phyloP scores from a whole-genome alignment of 2,329 filamentous ascomycete species.

The Leptographium galeiforme region DNA sequence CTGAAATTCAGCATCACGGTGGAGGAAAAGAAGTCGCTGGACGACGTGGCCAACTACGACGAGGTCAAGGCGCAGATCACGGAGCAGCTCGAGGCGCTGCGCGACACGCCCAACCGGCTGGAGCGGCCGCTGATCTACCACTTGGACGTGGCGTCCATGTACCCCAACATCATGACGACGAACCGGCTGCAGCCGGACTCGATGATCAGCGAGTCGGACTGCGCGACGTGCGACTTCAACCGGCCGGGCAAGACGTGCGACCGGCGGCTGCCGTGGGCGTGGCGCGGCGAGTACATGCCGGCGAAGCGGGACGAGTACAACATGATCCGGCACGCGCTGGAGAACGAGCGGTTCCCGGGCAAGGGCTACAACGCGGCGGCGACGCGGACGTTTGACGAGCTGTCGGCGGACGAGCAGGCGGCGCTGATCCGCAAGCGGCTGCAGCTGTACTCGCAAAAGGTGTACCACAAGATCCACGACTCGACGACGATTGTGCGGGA shows the following conservation, averaged over 20 bases:
- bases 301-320: slow-evolving; percentile 98
- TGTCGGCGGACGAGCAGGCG: slow-evolving; percentile 72
- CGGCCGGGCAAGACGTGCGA: slow-evolving; percentile 95
- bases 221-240: slow-evolving; percentile 96
- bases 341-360: slow-evolving; percentile 85
- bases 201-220: slow-evolving; percentile 96
- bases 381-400: slow-evolving; percentile 62
- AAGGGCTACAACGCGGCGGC: slow-evolving; percentile 60
- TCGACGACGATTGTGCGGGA: slow-evolving; percentile 84
- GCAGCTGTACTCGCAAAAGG: slow-evolving; percentile 91
- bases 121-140: slow-evolving; percentile 93
- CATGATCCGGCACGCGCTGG: slow-evolving; percentile 86
- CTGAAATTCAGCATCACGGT: slow-evolving; percentile 76
- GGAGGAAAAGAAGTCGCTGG: slow-evolving; percentile 70
- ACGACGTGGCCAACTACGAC: slow-evolving; percentile 69
- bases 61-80: slow-evolving; percentile 75
- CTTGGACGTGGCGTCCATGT: slow-evolving; percentile 97
- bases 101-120: slow-evolving; percentile 67
- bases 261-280: slow-evolving; percentile 86
- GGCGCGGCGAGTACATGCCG: slow-evolving; percentile 93
- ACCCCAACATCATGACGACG: slow-evolving; percentile 99
- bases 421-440: slow-evolving; percentile 70
- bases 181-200: slow-evolving; percentile 95
- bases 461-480: slow-evolving; percentile 98
- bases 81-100: slow-evolving; percentile 56